Base-by-base conservation (phyloP, 2,329 filamentous ascomycete species). In the Nothopassalora personata region DNA sequence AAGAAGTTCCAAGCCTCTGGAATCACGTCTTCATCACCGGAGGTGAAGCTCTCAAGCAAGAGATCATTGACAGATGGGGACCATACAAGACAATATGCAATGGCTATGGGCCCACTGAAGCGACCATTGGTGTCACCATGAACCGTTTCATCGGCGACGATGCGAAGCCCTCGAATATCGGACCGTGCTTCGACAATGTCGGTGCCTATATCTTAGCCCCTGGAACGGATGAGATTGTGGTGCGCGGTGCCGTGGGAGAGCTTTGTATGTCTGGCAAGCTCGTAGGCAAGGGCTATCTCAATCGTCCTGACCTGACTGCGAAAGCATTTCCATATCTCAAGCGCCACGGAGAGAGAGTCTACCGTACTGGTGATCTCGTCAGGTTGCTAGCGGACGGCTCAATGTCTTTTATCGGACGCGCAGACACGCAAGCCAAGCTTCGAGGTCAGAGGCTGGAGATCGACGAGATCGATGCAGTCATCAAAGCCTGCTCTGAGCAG, bases 51-150 rank as follows among this genome's bases (percentile, higher is more conserved):
- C 77, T 97, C 18, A 92, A 90, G 66, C 90, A 94, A 68, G 92
- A 96, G 63, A 95, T 96, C 51, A 78, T 97, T 1, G 88, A 96
- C 67, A 82, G 80, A 0, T 97, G 93, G 92, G 92, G 92, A 0
- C 81, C 86, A 0, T 82, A 86, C 58, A 81, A 81, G 1, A 90
- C 91, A 47, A 91, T 97, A 13, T 93, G 96, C 77, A 97, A 97
- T 68, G 91, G 91, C 2, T 80, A 96, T 64, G 92, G 92, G 0
- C 93, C 92, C 1, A 97, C 92, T 0, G 93, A 97, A 72, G 89
- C 90, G 0, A 97, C 92, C 0, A 97, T 97, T 63, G 92, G 92
- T 5, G 89, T 92, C 36, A 96, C 92, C 0, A 95, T 94, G 82
- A 92, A 88, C 66, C 86, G 87, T n/a, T 82, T 89, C 34, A 90